phyloP scores from a whole-genome alignment of 2,329 filamentous ascomycete species.

The Cercospora sp. region DNA sequence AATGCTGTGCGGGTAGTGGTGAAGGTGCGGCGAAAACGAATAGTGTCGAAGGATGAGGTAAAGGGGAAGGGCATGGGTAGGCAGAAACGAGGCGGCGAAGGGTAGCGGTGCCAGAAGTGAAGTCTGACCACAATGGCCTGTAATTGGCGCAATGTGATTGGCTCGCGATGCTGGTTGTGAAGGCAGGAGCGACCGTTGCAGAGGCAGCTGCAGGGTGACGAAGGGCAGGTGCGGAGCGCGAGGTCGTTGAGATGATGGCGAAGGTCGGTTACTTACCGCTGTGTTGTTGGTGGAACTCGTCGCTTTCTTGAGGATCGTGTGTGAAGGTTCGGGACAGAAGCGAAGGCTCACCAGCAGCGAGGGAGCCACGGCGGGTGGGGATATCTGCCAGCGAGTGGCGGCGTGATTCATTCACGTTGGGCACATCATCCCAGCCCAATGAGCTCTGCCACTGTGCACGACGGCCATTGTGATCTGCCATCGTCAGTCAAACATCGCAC shows the following conservation, averaged over 20 bases:
- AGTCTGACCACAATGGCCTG: background rate
- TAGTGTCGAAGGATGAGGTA: background rate
- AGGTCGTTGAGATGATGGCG: background rate
- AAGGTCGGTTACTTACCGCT: slow-evolving; percentile 20
- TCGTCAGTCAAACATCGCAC: slow-evolving; percentile 4
- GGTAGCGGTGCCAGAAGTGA: background rate
- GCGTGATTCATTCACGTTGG: slow-evolving; percentile 69
- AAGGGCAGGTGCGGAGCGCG: slow-evolving; percentile 5
- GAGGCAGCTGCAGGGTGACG: slow-evolving; percentile 13
- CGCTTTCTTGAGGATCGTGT: slow-evolving; percentile 22
- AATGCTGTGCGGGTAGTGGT: background rate
- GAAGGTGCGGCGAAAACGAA: slow-evolving; percentile 3
- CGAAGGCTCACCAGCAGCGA: slow-evolving; percentile 32
- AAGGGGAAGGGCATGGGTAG: background rate
- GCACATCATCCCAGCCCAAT: slow-evolving; percentile 62
- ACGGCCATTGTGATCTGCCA: slow-evolving; percentile 31
- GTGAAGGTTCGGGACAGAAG: slow-evolving; percentile 27
- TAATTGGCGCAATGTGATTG: background rate
- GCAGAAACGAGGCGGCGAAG: background rate
- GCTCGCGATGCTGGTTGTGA: background rate
- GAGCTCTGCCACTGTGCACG: slow-evolving; percentile 66
- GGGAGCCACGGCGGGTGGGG: slow-evolving; percentile 40
- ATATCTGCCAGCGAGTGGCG: slow-evolving; percentile 71
- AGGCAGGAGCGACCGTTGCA: slow-evolving; percentile 3
- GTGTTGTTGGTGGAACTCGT: slow-evolving; percentile 19